Evolutionary conservation across 2,329 filamentous ascomycete species (phyloP), one percentile per base, ranked within the genome.

Genomic region (Rhynchosporium agropyri): DNA sequence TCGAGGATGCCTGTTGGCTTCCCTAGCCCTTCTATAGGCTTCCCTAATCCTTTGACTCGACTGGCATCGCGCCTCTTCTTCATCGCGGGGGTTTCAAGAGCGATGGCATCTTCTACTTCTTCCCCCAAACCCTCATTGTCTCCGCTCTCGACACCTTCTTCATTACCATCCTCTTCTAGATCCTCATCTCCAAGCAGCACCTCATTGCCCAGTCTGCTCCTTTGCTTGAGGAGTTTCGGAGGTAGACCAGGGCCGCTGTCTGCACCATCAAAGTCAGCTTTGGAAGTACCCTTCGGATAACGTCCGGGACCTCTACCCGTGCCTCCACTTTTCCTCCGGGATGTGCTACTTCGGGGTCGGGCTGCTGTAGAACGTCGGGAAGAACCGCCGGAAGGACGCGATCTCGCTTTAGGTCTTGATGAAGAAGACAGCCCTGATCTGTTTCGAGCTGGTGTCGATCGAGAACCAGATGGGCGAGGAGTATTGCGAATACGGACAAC

Each of bases 241-340:
- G 86, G 85, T 20, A 88, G 75, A 2, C 86, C 86, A 2, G 86
- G 86, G 0, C 85, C 86, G 68, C 85, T 88, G 40, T 84, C 83
- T 0, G 86, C 86, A 65, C 88, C 88, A 0, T 85, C 85, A 62
- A 89, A 89, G 70, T 89, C 86, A 45, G 83, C 83, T 73, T 89
- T 89, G 74, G 87, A 89, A 0, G 85, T 88, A 4, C 86, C 86
- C 72, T 88, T 89, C 0, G 86, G 86, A 84, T 85, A 89, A 48
- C 86, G 80, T 0, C 86, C 86, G 0, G 86, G 86, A 0, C 86
- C 86, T 58, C 86, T 81, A 2, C 86, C 86, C 0, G 86, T 89
- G 3, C 86, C 85, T 2, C 86, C 85, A 4, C 81, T 78, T 74
- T 84, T 87, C 50, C 84, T 79, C 58, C 83, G 80, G n/a, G 77